phyloP scores from a whole-genome alignment of 2,329 filamentous ascomycete species.

The Phaeosphaeria sp. region DNA sequence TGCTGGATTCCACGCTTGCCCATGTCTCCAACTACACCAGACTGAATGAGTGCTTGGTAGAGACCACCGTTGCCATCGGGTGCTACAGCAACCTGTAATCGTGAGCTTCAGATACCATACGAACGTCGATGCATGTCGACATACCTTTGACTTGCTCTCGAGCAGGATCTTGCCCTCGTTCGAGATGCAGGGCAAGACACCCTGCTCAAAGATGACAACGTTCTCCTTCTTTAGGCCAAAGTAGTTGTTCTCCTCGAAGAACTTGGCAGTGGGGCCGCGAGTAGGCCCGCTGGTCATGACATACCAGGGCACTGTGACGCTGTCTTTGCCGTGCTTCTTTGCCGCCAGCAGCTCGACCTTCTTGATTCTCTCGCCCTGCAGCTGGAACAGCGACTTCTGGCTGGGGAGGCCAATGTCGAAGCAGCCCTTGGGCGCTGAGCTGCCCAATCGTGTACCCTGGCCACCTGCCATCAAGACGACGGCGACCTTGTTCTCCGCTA shows the following conservation, averaged over 20 bases:
- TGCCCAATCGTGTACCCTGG: slow-evolving; percentile 92
- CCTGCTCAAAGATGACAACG: slow-evolving; percentile 94
- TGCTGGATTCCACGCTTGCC: slow-evolving; percentile 87
- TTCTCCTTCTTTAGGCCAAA: slow-evolving; percentile 89
- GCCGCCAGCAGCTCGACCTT: slow-evolving; percentile 83
- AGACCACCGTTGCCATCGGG: slow-evolving; percentile 97
- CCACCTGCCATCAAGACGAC: slow-evolving; percentile 98
- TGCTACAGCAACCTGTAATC: slow-evolving; percentile 77
- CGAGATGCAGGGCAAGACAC: slow-evolving; percentile 93
- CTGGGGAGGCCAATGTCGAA: slow-evolving; percentile 95
- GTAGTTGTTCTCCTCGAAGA: slow-evolving; percentile 88
- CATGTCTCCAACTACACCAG: slow-evolving; percentile 86
- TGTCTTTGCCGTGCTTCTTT: slow-evolving; percentile 66
- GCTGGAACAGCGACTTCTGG: slow-evolving; percentile 93
- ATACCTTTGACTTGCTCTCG: slow-evolving; percentile 81
- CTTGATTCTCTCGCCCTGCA: slow-evolving; percentile 92
- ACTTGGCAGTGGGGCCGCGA: slow-evolving; percentile 86
- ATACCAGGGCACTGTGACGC: slow-evolving; percentile 86
- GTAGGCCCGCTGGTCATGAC: slow-evolving; percentile 99
- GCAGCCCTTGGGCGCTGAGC: slow-evolving; percentile 95
- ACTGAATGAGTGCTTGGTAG: slow-evolving; percentile 86
- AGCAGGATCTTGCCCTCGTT: slow-evolving; percentile 97
- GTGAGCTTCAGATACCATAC: slow-evolving; percentile 16
- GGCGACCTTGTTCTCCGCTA: slow-evolving; percentile 72
- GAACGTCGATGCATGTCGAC: slow-evolving; percentile 6